Evolutionary conservation across 129 eudicot species (phyloP), one percentile per base, ranked within the genome.

Genomic region (Mikania micrantha): DNA sequence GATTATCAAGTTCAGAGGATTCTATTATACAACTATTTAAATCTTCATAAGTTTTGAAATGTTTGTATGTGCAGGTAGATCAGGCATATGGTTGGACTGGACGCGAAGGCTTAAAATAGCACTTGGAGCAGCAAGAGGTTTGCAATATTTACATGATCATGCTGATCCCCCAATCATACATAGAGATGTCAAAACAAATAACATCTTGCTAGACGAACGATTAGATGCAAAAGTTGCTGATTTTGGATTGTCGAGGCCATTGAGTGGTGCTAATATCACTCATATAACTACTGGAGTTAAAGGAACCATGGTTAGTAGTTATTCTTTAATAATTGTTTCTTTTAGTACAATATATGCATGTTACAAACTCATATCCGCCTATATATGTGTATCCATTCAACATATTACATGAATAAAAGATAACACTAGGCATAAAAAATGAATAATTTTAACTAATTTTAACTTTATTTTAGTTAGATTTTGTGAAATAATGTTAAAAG

Each of bases 201-300:
- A n/a, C n/a, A 80, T 84, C 20, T 48, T 84, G 59, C 65, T 84
- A 15, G 90, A 81, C 17, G 79, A 75, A 48, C 74, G 73, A 32
- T 66, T 84, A 16, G 82, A 66, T 49, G 86, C 90, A 9, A 81
- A 84, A 63, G 84, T 84, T 68, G 90, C 86, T 0, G 84, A 81
- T 75, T 84, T 81, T 41, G 90, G 90, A 19, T 74, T 81, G 22
- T 81, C 83, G 2, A 81, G 67, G 45, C 83, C 60, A 8, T 34
- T 80, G 50, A 28, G 50, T 61, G 79, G 69, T 1, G 16, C 39
- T 1, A 69, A 74, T 28, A 60, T 21, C 35, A 77, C 60, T 24
- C 77, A 81, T 63, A 68, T 78, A 50, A 66, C 86, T 49, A 77
- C 90, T 28, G 79, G 74, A 78, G 83, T 81, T 34, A 81, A 78